Percentiles rank a stretch among this genome's conserved stretches.
Evolutionary conservation across 257 asterid species (phyloP).

Genomic region (Eustoma russellianum): DNA sequence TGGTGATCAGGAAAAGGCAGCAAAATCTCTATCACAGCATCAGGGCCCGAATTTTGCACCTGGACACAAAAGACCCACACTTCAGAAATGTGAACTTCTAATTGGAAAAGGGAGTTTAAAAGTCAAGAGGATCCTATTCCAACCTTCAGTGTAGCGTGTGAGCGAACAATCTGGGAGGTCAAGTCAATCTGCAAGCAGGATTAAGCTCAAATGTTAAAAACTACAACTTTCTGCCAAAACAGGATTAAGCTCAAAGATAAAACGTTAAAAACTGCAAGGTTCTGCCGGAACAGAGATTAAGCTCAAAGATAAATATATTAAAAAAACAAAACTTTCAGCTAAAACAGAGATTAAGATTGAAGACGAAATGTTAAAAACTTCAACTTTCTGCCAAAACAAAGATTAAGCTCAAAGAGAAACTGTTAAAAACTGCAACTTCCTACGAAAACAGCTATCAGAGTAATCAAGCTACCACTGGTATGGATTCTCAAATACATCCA

Average conservation of each 20-base stretch:
- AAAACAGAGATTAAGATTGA: neutral
- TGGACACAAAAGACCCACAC: slow-evolving; percentile 16
- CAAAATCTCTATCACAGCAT: slow-evolving; percentile 47
- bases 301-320: neutral
- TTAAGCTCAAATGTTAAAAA: neutral
- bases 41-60: slow-evolving; percentile 65
- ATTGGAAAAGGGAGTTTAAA: neutral
- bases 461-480: too few species aligned
- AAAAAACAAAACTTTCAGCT: neutral
- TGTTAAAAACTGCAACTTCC: neutral
- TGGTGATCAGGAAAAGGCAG: slow-evolving; percentile 61
- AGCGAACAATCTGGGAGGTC: slow-evolving; percentile 67
- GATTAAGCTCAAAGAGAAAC: slow-evolving; percentile 47
- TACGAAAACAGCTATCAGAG: neutral
- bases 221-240: neutral
- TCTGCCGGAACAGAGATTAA: slow-evolving; percentile 48
- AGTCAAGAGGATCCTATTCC: slow-evolving; percentile 14
- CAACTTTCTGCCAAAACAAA: slow-evolving; percentile 25
- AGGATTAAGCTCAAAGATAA: neutral
- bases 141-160: slow-evolving; percentile 57
- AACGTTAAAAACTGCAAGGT: too few species aligned
- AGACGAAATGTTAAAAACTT: too few species aligned
- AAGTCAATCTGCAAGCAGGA: slow-evolving; percentile 75
- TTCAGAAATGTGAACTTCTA: neutral
- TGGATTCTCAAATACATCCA: too few species aligned